Percentiles rank a stretch among this genome's conserved stretches.
Conservation (phyloP, 1,284 basidiomycete genomes). For the Rhodofomes roseus region DNA sequence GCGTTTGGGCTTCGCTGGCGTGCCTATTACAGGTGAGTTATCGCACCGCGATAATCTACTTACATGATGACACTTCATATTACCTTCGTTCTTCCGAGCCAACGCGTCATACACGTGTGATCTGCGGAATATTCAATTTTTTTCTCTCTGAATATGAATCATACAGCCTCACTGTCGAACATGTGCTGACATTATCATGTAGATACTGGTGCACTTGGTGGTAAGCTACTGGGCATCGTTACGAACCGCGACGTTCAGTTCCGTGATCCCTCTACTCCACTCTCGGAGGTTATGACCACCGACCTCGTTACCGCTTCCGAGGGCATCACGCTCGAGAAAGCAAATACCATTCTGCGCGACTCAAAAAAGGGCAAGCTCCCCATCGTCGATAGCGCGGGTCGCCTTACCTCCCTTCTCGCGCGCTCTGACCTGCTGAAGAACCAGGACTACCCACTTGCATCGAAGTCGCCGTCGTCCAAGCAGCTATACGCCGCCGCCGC, state of each 20-base stretch:
- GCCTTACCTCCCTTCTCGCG: slow-evolving; percentile 85
- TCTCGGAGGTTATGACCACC: slow-evolving; percentile 91
- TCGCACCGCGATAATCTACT: neutral
- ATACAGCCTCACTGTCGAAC: neutral
- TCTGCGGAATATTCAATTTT: slow-evolving; percentile 54
- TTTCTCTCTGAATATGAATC: neutral
- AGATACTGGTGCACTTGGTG: slow-evolving; percentile 87
- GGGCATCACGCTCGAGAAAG: slow-evolving; percentile 88
- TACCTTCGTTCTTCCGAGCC: slow-evolving; percentile 90
- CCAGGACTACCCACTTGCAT: slow-evolving; percentile 94
- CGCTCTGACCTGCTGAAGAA: slow-evolving; percentile 98
- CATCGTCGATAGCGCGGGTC: slow-evolving; percentile 74
- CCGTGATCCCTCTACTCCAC: slow-evolving; percentile 62
- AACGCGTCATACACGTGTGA: slow-evolving; percentile 65
- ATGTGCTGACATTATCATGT: slow-evolving; percentile 11
- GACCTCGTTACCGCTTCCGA: slow-evolving; percentile 78
- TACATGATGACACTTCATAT: slow-evolving; percentile 47
- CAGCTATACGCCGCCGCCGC: slow-evolving; percentile 98
- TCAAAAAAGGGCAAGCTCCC: slow-evolving; percentile 99
- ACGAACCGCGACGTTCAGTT: slow-evolving; percentile 98
- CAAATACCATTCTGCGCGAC: slow-evolving; percentile 92
- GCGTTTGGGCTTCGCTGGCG: slow-evolving; percentile 91
- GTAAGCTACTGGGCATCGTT: slow-evolving; percentile 95
- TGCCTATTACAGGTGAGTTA: slow-evolving; percentile 91
- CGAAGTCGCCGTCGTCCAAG: slow-evolving; percentile 89